Base-by-base conservation (phyloP, 2,329 filamentous ascomycete genomes). In the Colletotrichum camelliae region DNA sequence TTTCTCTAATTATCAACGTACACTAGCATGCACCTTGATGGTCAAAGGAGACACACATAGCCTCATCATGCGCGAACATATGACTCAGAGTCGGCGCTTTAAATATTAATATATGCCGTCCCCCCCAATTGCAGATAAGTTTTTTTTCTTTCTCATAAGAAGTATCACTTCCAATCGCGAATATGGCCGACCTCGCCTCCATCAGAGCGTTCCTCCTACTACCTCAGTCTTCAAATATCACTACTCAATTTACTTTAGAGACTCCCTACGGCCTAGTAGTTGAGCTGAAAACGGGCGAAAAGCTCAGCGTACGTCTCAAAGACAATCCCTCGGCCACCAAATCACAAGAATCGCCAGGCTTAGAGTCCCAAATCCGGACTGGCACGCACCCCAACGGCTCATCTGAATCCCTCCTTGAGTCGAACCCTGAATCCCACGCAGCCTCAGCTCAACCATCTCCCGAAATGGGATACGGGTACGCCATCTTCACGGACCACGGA, bases 351-450 rank as follows among this genome's bases (percentile, higher is more conserved):
- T 3, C n/a, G n/a, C n/a, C n/a, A n/a, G n/a, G n/a, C n/a, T n/a
- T n/a, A n/a, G n/a, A n/a, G n/a, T n/a, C n/a, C n/a, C n/a, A n/a
- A n/a, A n/a, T n/a, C n/a, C n/a, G n/a, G n/a, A n/a, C n/a, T n/a
- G n/a, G n/a, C n/a, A 0, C 9, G 18, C 18, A 48, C 1, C 39
- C 1, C 2, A 12, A 1, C n/a, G 5, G 1, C 39, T 48, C 18
- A n/a, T 9, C 1, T 48, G 18, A n/a, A 48, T n/a, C 39, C n/a
- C 39, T 5, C 16, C 8, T 0, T 5, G 39, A 43, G 2, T 10
- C 8, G 1, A n/a, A 8, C 39, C 9, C 8, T n/a, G 10, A 2
- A 3, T 8, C 5, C 5, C 18, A 43, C 18, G 9, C 39, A 4
- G 18, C 2, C 39, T 43, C 18, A 5, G 39, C n/a, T n/a, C n/a